These are phyloP conservation scores for Dipteronia sinensis DNA, from an alignment of 345 rosid genomes.

Conservation along the genomic window DNA sequence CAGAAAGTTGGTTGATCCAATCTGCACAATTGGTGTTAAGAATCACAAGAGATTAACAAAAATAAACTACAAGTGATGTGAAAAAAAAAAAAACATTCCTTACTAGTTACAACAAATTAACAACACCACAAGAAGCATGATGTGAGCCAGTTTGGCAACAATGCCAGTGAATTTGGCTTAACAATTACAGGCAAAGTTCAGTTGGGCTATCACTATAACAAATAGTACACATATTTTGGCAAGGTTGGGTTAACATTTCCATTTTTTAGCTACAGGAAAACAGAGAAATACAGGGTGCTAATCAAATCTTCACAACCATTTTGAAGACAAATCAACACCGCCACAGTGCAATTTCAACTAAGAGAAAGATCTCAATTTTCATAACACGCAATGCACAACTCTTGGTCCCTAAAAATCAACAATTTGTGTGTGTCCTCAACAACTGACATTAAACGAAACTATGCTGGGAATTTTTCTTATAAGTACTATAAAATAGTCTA, in stretches of 20 bases:
- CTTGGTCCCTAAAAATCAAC: not conserved
- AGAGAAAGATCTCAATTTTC: not conserved
- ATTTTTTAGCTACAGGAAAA: not conserved
- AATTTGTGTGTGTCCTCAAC: not conserved
- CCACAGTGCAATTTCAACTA: not conserved
- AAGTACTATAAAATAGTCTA: not conserved
- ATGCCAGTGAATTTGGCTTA: not conserved
- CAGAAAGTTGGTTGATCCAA: constrained; percentile 5
- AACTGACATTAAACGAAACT: not conserved
- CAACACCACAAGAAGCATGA: not conserved
- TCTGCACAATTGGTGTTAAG: constrained; percentile 1
- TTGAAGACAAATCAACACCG: not conserved
- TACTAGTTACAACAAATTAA: too few relatives aligned
- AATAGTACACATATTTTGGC: not conserved
- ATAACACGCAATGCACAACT: not conserved
- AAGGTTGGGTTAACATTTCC: not conserved
- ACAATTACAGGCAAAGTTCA: too few relatives aligned
- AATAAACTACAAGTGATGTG: not conserved
- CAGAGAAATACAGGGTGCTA: not conserved
- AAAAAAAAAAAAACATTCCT: too few relatives aligned
- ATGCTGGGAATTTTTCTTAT: not conserved
- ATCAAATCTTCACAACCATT: not conserved
- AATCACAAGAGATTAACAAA: not conserved
- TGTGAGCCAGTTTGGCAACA: not conserved
- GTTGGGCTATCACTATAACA: too few relatives aligned